Percentiles rank a stretch among this genome's conserved stretches.
phyloP scores from a whole-genome alignment of 345 rosid species.

The Gossypium mustelinum region DNA sequence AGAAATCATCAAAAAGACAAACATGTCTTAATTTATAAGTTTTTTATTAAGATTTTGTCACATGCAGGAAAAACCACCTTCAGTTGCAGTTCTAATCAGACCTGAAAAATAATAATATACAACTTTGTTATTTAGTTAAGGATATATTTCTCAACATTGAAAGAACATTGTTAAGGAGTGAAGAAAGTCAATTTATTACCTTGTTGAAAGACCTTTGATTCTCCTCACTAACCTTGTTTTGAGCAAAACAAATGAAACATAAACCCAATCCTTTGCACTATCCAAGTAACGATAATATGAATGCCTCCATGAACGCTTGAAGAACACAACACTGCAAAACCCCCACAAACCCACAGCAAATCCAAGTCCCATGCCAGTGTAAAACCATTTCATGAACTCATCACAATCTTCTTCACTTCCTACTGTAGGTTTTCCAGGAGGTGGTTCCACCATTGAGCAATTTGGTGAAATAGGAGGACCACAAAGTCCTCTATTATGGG shows the following conservation, averaged over 20 bases:
- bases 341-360: not conserved
- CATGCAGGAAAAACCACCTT: no score
- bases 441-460: not conserved
- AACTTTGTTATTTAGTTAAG: no score
- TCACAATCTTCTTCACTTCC: not conserved
- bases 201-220: not conserved
- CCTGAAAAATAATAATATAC: no score
- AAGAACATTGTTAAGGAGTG: not conserved
- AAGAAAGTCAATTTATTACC: not conserved
- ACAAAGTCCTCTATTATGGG: constrained; percentile 6
- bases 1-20: no score
- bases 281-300: not conserved
- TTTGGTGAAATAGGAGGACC: not conserved
- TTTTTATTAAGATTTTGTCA: no score
- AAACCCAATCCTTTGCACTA: not conserved
- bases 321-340: not conserved
- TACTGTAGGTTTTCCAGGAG: not conserved
- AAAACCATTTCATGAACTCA: not conserved
- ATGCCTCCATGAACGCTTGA: constrained; percentile 4
- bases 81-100: no score
- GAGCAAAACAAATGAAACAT: no score
- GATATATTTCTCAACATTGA: not conserved
- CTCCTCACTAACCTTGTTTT: not conserved
- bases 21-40: no score
- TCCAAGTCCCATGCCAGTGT: not conserved